A percentile compares a stretch with the other conserved stretches of the same genome.
Conservation (phyloP, 768 basidiomycete species). For the Rickenella mellea region DNA sequence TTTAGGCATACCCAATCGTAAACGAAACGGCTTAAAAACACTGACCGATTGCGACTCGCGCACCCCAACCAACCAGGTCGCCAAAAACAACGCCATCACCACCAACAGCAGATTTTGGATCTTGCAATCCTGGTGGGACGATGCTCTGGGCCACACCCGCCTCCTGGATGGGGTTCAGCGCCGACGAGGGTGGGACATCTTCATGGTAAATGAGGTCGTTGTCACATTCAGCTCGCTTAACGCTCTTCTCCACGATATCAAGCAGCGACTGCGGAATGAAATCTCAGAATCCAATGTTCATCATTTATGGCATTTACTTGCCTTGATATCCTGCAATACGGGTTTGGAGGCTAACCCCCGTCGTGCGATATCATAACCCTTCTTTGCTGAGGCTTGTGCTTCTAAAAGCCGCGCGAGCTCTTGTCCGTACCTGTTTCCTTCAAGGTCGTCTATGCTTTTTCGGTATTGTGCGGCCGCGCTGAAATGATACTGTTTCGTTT, state of each 20-base stretch:
- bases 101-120: slow-evolving; percentile 47
- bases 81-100: slow-evolving; percentile 57
- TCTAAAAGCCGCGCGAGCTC: slow-evolving; percentile 73
- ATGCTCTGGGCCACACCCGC: slow-evolving; percentile 56
- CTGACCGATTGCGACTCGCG: slow-evolving; percentile 79
- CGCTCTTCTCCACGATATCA: slow-evolving; percentile 55
- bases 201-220: slow-evolving; percentile 95
- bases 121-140: slow-evolving; percentile 43
- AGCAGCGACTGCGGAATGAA: slow-evolving; percentile 55
- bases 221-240: slow-evolving; percentile 72
- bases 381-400: slow-evolving; percentile 59
- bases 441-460: slow-evolving; percentile 82
- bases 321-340: slow-evolving; percentile 76
- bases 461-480: slow-evolving; percentile 82
- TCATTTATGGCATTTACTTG: slow-evolving; percentile 18
- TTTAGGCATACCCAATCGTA: neutral
- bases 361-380: slow-evolving; percentile 58
- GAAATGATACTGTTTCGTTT: slow-evolving; percentile 81
- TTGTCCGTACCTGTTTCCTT: slow-evolving; percentile 74
- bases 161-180: slow-evolving; percentile 54
- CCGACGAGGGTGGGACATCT: slow-evolving; percentile 65
- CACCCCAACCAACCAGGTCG: slow-evolving; percentile 78
- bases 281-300: neutral
- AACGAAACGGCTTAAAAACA: slow-evolving; percentile 1
- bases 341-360: slow-evolving; percentile 49